phyloP scores from a whole-genome alignment of 1,139 yeast genomes.

The Arxiozyma bovina region DNA sequence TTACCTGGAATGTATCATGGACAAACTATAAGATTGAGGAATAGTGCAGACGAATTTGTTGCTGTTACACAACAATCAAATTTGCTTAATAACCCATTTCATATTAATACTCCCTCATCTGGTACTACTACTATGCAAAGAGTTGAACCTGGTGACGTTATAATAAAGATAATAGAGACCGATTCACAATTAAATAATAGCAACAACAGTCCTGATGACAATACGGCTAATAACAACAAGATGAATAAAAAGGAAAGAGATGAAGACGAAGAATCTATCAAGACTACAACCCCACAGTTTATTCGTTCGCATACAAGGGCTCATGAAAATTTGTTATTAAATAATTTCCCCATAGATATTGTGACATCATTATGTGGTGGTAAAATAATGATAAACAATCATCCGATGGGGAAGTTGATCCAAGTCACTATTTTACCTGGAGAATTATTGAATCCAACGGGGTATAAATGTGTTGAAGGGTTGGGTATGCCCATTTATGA shows the following conservation, averaged over 20 bases:
- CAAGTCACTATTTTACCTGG: conserved; percentile 25
- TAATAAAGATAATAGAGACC: conserved; percentile 36
- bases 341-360: conserved; percentile 18
- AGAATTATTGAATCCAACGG: conserved; percentile 18
- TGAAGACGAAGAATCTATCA: neutral
- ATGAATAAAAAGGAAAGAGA: neutral
- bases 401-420: conserved; percentile 22
- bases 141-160: conserved; percentile 57
- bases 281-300: neutral
- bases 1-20: conserved; percentile 48
- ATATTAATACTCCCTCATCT: conserved; percentile 9
- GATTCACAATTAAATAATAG: neutral
- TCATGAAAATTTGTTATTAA: conserved; percentile 16
- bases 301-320: conserved; percentile 11
- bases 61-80: neutral
- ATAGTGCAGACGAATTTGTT: conserved; percentile 49
- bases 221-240: neutral
- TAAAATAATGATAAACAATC: conserved; percentile 19
- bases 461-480: conserved; percentile 21
- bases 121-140: conserved; percentile 9
- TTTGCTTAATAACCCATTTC: conserved; percentile 34
- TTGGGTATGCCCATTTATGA: conserved; percentile 26
- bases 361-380: conserved; percentile 29
- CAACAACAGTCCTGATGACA: conserved; percentile 3
- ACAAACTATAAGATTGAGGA: conserved; percentile 42